phyloP scores from a whole-genome alignment of 2,329 filamentous ascomycete genomes.

The Penicillium sp. region DNA sequence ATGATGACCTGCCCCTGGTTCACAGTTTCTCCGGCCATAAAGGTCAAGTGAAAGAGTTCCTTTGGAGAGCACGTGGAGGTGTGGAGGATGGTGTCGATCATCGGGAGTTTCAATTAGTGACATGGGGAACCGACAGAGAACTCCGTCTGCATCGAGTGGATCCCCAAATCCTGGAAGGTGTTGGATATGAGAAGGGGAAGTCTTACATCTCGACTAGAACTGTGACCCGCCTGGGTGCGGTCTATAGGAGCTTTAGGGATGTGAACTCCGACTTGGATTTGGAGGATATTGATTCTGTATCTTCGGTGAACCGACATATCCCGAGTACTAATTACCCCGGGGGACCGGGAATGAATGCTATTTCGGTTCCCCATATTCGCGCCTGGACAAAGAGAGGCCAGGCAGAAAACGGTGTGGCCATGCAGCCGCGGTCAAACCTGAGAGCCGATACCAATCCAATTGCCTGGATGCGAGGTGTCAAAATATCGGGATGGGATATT shows the following conservation, averaged over 20 bases:
- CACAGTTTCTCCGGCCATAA: constrained; percentile 53
- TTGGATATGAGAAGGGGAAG: constrained; percentile 68
- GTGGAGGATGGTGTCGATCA: constrained; percentile 67
- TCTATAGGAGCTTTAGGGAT: constrained; percentile 79
- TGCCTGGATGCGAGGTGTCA: constrained; percentile 61
- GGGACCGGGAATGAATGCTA: constrained; percentile 46
- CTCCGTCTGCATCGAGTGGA: constrained; percentile 72
- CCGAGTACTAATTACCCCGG: constrained; percentile 18
- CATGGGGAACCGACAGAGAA: constrained; percentile 84
- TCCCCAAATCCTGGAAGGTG: constrained; percentile 57
- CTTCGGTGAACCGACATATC: constrained; percentile 26
- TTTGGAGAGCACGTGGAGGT: constrained; percentile 76
- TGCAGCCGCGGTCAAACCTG: constrained; percentile 45
- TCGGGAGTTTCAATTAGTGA: constrained; percentile 86
- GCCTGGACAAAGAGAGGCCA: constrained; percentile 43
- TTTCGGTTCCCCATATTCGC: constrained; percentile 50
- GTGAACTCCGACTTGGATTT: constrained; percentile 56
- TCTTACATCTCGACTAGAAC: constrained; percentile 60
- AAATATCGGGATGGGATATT: constrained; percentile 51
- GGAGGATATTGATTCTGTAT: constrained; percentile 47
- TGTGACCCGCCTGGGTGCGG: constrained; percentile 74
- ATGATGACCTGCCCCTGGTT: constrained; percentile 40
- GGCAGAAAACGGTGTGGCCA: constrained; percentile 46
- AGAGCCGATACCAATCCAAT: constrained; percentile 55
- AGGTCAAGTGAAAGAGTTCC: constrained; percentile 76